Base-by-base conservation (phyloP, 441 rosid genomes). In the Macaranga tanarius region DNA sequence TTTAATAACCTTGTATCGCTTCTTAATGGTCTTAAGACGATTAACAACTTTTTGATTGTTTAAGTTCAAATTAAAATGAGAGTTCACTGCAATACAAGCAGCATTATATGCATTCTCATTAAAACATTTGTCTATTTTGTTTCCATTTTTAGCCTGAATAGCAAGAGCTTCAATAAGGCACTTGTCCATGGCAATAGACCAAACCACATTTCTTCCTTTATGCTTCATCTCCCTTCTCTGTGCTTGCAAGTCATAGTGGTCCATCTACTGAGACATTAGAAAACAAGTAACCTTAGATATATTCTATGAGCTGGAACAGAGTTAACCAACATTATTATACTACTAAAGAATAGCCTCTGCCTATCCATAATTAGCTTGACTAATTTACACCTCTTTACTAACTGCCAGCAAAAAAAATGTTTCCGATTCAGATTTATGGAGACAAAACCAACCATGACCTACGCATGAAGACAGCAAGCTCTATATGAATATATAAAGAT, bases 101-200 rank as follows among this genome's bases (percentile, higher is more conserved):
- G 96, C 91, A 60, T 88, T 79, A 66, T 90, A 92, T n/a, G 96
- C 96, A 51, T 84, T 86, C 79, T 92, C 97, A 45, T 90, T 90
- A 71, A 92, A 90, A 78, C 94, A 89, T 75, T 89, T 92, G 74
- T 92, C 96, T 45, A 92, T 75, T 76, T 92, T 92, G 80, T 92
- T 92, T 73, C 97, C 97, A 31, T 75, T 92, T 80, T 83, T 87
- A 13, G 92, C 96, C 77, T 92, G 94, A 73, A 90, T 64, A 38
- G 94, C 88, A 72, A 92, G 87, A 75, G 96, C 84, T 86, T 92
- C 97, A 25, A 92, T 92, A 47, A 92, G 80, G 75, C 96, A 92
- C 82, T 89, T 92, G 84, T 92, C 97, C 97, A 90, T 92, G 60
- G 91, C 97, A 68, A 88, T 78, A 5, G 97, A 90, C 97, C 97